Conservation (phyloP, 1,139 yeast genomes). For the Pichia sorboxylosa region DNA sequence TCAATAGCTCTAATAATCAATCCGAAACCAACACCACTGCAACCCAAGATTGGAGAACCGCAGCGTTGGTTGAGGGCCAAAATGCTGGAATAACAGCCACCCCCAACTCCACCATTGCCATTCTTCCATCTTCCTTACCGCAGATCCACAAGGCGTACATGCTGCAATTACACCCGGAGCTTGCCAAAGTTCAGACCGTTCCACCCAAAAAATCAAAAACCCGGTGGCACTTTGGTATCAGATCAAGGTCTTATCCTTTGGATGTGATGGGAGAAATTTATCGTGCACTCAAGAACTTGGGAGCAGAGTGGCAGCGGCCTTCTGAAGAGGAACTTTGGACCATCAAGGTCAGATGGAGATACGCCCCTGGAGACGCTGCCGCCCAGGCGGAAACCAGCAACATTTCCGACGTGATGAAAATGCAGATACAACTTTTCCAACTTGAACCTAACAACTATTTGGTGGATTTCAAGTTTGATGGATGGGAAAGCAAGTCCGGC, state of each 20-base stretch:
- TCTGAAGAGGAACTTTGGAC: conserved; percentile 94
- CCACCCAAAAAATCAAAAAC: conserved; percentile 80
- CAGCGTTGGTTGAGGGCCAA: conserved; percentile 19
- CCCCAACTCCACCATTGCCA: conserved; percentile 68
- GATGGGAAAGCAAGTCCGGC: conserved; percentile 53
- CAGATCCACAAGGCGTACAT: conserved; percentile 90
- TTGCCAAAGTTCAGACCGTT: conserved; percentile 57
- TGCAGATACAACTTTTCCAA: conserved; percentile 94
- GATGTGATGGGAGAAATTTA: conserved; percentile 99
- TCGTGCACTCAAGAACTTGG: conserved; percentile 82
- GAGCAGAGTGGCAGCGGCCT: conserved; percentile 97
- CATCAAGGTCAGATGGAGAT: conserved; percentile 91
- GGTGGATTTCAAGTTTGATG: conserved; percentile 96
- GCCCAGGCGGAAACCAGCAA: conserved; percentile 3
- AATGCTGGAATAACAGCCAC: conserved; percentile 19
- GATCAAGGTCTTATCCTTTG: conserved; percentile 90
- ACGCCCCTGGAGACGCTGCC: conserved; percentile 32
- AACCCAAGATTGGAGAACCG: conserved; percentile 19
- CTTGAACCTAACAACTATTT: conserved; percentile 90
- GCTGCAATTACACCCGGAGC: conserved; percentile 42
- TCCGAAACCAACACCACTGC: conserved; percentile 5
- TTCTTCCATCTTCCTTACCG: conserved; percentile 86
- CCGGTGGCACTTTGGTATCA: conserved; percentile 97
- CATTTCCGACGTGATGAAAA: conserved; percentile 78
- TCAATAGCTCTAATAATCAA: neutral